Evolutionary conservation across 768 basidiomycete species (phyloP).

Genomic region (Cystofilobasidium capitatum): DNA sequence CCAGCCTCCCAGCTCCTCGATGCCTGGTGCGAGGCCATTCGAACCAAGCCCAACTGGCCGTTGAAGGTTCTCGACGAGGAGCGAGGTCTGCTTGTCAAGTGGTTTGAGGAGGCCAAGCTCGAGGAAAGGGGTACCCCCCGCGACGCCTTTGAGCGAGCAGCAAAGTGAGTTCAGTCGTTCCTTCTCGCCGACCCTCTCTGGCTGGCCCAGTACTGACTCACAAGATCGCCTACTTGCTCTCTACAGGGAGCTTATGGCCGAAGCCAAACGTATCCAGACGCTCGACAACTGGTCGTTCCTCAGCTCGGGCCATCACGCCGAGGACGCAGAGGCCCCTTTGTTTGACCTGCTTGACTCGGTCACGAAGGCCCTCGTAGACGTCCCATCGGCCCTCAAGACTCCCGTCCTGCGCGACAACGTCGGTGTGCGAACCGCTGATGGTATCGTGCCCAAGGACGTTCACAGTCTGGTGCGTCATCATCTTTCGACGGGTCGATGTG

Average conservation of each 20-base stretch:
- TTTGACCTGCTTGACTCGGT: background rate
- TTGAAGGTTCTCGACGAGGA: conserved; percentile 16
- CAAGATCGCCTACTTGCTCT: background rate
- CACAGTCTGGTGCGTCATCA: background rate
- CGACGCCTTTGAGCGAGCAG: background rate
- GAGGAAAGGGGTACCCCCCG: background rate
- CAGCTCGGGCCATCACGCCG: background rate
- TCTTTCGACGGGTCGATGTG: no score
- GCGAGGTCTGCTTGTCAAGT: conserved; percentile 11
- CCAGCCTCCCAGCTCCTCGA: background rate
- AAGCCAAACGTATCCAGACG: background rate
- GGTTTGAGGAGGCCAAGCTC: conserved; percentile 9
- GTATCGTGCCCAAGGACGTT: conserved; percentile 6
- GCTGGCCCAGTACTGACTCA: background rate
- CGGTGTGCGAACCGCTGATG: conserved; percentile 15
- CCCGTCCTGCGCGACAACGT: conserved; percentile 9
- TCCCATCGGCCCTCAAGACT: background rate
- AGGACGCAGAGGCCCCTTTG: background rate
- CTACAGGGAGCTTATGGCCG: conserved; percentile 22
- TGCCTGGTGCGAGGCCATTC: background rate
- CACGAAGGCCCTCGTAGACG: background rate
- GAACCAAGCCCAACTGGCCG: conserved; percentile 10
- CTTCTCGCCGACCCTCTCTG: background rate
- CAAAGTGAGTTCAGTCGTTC: background rate
- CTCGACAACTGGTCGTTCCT: conserved; percentile 1